A percentile compares a stretch with the other conserved stretches of the same genome.
Conservation (phyloP, 352 stramenopile genomes). For the Globisporangium nagaii region DNA sequence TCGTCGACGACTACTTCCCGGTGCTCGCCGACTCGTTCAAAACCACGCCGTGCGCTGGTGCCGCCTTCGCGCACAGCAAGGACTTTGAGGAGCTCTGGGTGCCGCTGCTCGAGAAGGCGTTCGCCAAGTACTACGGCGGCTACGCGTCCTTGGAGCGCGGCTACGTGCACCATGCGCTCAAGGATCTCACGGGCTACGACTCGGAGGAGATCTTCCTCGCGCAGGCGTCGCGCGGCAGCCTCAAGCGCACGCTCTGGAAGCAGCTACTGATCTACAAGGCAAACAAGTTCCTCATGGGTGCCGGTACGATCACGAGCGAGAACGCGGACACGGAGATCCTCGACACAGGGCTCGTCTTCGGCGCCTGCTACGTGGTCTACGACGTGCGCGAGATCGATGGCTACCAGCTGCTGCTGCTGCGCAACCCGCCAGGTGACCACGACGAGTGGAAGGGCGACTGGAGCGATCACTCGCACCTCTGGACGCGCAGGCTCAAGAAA, state of each 20-base stretch:
- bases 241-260: conserved; percentile 90
- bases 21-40: conserved; percentile 53
- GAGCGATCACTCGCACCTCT: conserved; percentile 88
- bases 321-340: conserved; percentile 85
- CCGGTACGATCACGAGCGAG: conserved; percentile 79
- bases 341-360: conserved; percentile 89
- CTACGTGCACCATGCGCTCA: conserved; percentile 90
- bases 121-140: conserved; percentile 89
- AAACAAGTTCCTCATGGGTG: conserved; percentile 90
- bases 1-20: conserved; percentile 91
- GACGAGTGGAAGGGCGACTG: conserved; percentile 92
- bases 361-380: conserved; percentile 89
- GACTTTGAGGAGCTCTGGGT: conserved; percentile 92
- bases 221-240: conserved; percentile 69
- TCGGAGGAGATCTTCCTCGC: conserved; percentile 88
- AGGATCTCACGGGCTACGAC: conserved; percentile 81
- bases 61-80: conserved; percentile 82
- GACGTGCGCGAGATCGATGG: conserved; percentile 84
- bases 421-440: conserved; percentile 90
- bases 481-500: conserved; percentile 86
- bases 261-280: conserved; percentile 75
- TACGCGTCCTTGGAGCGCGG: conserved; percentile 81
- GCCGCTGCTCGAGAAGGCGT: conserved; percentile 90
- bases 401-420: conserved; percentile 84
- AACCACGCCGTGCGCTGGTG: conserved; percentile 54